Evolutionary conservation across 1,284 basidiomycete species (phyloP), one percentile per base, ranked within the genome.

Genomic region (Boletus chippewaensis): DNA sequence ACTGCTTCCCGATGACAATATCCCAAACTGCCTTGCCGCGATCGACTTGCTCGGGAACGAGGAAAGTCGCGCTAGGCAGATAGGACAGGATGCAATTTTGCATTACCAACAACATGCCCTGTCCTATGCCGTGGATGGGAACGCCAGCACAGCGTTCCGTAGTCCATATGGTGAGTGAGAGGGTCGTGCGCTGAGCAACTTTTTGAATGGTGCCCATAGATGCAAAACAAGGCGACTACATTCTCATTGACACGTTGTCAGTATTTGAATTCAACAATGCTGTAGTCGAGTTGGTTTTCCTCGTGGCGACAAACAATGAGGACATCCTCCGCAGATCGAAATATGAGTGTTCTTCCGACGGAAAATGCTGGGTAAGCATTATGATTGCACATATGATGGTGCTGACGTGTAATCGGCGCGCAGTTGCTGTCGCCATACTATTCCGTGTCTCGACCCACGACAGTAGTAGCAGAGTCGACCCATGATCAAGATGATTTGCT

Each of bases 91-190:
- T 22, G 61, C 60, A 24, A 65, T 62, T 41, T 45, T 59, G 15
- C 62, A 71, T 54, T 83, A 80, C 59, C 51, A 77, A 24, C 55
- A 62, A 2, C 67, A 75, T 61, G 65, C 80, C n/a, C 71, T 73
- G 18, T 81, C 78, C 11, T 65, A 69, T 59, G 80, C 80, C 5
- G 80, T 83, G 3, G 82, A 85, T 66, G 74, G 75, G 13, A 60
- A 69, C 18, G 50, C 61, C 1, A 61, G 64, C 8, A 82, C 80
- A 32, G 71, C 66, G 3, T 85, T 84, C 58, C 68, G 69, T 40
- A 80, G 80, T 60, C 60, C 65, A 22, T 52, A 63, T 53, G 61
- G 81, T 81, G 55, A 49, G 73, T 65, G 40, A 29, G 39, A 49
- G 35, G 20, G 9, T 24, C 12, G 24, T 43, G 16, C 13, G 16